These are phyloP conservation scores for Tieghemostelium lacteum DNA, from an alignment of 78 protist species.

Conservation along the genomic window DNA sequence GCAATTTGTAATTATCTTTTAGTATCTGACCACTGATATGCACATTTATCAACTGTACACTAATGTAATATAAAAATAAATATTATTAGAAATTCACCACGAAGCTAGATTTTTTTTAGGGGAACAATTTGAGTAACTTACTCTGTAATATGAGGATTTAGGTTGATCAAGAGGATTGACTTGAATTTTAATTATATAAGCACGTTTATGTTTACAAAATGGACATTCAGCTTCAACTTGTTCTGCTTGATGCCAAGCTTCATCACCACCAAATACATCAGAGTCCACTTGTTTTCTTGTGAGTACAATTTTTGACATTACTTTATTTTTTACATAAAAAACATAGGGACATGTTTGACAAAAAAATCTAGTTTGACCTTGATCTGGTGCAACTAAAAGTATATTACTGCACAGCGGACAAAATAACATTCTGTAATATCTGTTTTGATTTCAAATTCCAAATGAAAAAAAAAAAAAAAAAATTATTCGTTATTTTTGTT, in stretches of 20 bases:
- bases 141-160: conserved; percentile 47
- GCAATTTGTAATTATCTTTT: too few relatives aligned
- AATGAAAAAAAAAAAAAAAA: neutral
- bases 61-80: neutral
- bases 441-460: neutral
- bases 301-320: conserved; percentile 34
- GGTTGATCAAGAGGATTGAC: conserved; percentile 50
- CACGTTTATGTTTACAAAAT: conserved; percentile 34
- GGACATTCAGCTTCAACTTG: conserved; percentile 59
- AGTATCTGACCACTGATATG: neutral
- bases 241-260: conserved; percentile 54
- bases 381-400: conserved; percentile 33
- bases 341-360: conserved; percentile 69
- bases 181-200: conserved; percentile 50
- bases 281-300: conserved; percentile 31
- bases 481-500: too few relatives aligned
- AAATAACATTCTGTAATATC: conserved; percentile 41
- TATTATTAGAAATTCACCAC: neutral
- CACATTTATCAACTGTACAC: neutral
- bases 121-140: neutral
- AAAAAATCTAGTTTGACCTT: neutral
- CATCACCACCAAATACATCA: conserved; percentile 81
- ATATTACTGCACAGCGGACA: conserved; percentile 75
- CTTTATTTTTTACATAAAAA: conserved; percentile 46
- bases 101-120: neutral